Evolutionary conservation across 2,329 filamentous ascomycete species (phyloP), one percentile per base, ranked within the genome.

Genomic region (Septoria petroselini): DNA sequence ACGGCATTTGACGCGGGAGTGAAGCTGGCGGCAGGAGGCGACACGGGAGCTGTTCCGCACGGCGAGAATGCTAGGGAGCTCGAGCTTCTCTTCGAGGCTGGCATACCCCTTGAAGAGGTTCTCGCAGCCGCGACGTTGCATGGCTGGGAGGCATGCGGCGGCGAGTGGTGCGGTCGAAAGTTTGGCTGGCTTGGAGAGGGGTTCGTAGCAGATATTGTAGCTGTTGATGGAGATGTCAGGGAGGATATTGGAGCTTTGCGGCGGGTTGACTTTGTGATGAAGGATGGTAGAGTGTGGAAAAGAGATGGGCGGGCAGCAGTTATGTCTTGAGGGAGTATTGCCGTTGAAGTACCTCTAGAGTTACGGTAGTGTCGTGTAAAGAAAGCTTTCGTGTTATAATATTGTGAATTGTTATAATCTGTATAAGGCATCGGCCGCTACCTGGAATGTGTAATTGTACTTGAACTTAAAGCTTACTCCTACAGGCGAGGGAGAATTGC

Each of bases 101-200:
- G 77, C 0, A 63, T 82, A 1, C 73, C 75, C 0, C 52, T 79
- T 0, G 71, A 68, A 19, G 75, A 80, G 34, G 73, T 76, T 0
- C 62, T 81, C 23, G 71, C 74, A 48, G 72, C 76, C 3, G 73
- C 70, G 11, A 80, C 74, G 4, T 54, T 81, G 2, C 72, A 71
- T 17, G 79, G 79, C 0, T 81, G 78, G 77, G 72, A 79, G 50
- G 71, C 76, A 5, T 81, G 79, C 52, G 78, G 79, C 0, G 72
- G 70, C 2, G 74, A 80, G 27, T 67, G 71, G 40, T 77, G 73
- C 50, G 78, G 78, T 0, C 69, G 71, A 44, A 65, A 69, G 15
- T 81, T 82, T 60, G 79, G 79, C 1, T 76, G 71, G 65, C 61
- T 80, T 19, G 75, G 75, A 42, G 62, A 71, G 41, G 78, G 76